Evolutionary conservation across 2,329 filamentous ascomycete genomes (phyloP).

Genomic region (Diaporthe sp.): DNA sequence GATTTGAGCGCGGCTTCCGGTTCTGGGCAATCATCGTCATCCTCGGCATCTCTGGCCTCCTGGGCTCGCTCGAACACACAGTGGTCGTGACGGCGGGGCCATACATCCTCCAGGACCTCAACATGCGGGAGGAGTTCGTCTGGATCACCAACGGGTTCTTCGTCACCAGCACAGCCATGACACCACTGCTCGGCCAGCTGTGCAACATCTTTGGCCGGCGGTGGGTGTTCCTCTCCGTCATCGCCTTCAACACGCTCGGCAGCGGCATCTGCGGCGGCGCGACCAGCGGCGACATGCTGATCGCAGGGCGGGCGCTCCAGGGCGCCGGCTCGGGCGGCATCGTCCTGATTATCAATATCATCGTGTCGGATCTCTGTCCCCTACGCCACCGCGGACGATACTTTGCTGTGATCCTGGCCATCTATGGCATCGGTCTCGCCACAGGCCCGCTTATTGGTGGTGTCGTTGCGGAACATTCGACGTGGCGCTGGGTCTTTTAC

Average conservation of each 20-base stretch:
- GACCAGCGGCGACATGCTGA: constrained; percentile 49
- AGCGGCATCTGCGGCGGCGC: constrained; percentile 55
- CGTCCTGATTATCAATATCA: neutral
- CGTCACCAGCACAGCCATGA: constrained; percentile 36
- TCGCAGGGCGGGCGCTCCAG: constrained; percentile 51
- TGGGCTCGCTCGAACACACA: neutral
- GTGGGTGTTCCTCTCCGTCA: constrained; percentile 44
- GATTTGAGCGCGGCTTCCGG: neutral
- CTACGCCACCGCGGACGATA: constrained; percentile 30
- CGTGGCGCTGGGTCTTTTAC: constrained; percentile 49
- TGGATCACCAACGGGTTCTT: constrained; percentile 12
- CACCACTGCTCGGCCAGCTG: constrained; percentile 53
- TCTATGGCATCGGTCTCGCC: constrained; percentile 42
- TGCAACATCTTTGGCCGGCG: constrained; percentile 57
- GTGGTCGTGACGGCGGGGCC: constrained; percentile 14
- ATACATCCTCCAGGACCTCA: constrained; percentile 10
- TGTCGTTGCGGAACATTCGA: constrained; percentile 40
- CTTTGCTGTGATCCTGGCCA: constrained; percentile 42
- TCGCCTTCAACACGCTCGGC: constrained; percentile 53
- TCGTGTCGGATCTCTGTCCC: neutral
- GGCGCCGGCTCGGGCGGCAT: constrained; percentile 41
- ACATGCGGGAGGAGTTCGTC: constrained; percentile 7
- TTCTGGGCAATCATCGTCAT: constrained; percentile 4
- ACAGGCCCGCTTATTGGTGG: constrained; percentile 44
- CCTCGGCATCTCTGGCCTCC: neutral